Percentiles rank a stretch among this genome's conserved stretches.
Evolutionary conservation across 2,329 filamentous ascomycete genomes (phyloP).

Genomic region (Ophiosphaerella narmari): DNA sequence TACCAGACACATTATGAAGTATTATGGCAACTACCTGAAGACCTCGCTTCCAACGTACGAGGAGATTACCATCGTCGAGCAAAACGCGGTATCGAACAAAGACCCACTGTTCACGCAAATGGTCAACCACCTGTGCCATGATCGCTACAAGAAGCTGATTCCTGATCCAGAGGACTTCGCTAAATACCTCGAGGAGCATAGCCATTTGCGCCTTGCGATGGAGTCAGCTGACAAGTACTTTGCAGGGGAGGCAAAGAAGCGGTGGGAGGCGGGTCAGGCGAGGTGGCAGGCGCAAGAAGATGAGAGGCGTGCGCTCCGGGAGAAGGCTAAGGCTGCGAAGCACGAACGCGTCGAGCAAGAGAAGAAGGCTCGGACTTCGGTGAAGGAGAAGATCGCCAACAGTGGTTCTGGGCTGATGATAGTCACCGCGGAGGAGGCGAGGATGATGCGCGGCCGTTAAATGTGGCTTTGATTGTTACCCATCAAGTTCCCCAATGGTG

Average conservation of each 20-base stretch:
- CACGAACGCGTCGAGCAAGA: conserved; percentile 1
- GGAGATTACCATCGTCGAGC: conserved; percentile 15
- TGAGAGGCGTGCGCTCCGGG: background rate
- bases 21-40: conserved; percentile 12
- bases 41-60: conserved; percentile 13
- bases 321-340: background rate
- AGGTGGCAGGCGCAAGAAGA: conserved; percentile 3
- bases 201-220: conserved; percentile 5
- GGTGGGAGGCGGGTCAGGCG: background rate
- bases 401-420: conserved; percentile 6
- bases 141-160: conserved; percentile 4
- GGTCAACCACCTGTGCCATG: conserved; percentile 17
- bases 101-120: conserved; percentile 20
- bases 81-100: conserved; percentile 6
- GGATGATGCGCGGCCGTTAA: conserved; percentile 6
- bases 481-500: conserved; percentile 1
- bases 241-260: background rate
- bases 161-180: conserved; percentile 12
- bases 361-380: background rate
- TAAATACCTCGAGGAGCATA: conserved; percentile 6
- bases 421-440: conserved; percentile 8
- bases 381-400: conserved; percentile 9
- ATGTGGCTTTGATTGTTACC: background rate
- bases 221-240: conserved; percentile 9
- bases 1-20: conserved; percentile 4